These are phyloP conservation scores for Trypanosoma grayi DNA, from an alignment of 208 protist genomes.

Conservation along the genomic window DNA sequence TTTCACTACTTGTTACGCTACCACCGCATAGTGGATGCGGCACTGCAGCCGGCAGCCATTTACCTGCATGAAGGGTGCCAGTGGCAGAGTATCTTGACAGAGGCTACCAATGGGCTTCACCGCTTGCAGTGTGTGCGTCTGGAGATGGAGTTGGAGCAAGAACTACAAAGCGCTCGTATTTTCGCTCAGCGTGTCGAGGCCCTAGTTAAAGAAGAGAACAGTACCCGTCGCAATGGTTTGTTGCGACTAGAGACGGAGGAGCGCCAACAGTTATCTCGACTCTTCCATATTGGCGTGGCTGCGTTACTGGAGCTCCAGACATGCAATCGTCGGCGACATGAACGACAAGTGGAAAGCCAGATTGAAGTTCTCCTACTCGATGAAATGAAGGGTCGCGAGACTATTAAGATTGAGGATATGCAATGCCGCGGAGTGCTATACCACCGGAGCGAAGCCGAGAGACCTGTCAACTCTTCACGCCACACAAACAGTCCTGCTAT, in stretches of 20 bases:
- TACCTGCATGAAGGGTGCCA: constrained; percentile 23
- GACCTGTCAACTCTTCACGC: too few species aligned
- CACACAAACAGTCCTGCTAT: too few species aligned
- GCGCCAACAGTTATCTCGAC: background rate
- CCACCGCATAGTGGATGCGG: constrained; percentile 13
- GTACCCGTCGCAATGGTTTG: background rate
- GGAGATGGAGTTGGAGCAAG: constrained; percentile 7
- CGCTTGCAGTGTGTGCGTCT: background rate
- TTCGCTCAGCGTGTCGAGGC: background rate
- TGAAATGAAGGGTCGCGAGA: constrained; percentile 9
- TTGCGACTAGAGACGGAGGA: constrained; percentile 7
- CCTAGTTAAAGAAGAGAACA: constrained; percentile 12
- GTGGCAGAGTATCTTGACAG: constrained; percentile 19
- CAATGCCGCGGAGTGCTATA: background rate
- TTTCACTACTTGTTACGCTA: constrained; percentile 23
- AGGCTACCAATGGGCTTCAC: constrained; percentile 11
- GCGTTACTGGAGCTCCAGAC: background rate
- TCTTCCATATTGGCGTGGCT: constrained; percentile 5
- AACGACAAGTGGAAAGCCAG: background rate
- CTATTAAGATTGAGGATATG: background rate
- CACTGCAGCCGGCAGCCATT: constrained; percentile 11
- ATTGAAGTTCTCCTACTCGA: background rate
- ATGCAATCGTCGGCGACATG: background rate
- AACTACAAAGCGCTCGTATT: background rate
- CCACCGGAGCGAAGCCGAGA: background rate